Conservation (phyloP, 352 stramenopile genomes). For the Phytopythium helicoides region DNA sequence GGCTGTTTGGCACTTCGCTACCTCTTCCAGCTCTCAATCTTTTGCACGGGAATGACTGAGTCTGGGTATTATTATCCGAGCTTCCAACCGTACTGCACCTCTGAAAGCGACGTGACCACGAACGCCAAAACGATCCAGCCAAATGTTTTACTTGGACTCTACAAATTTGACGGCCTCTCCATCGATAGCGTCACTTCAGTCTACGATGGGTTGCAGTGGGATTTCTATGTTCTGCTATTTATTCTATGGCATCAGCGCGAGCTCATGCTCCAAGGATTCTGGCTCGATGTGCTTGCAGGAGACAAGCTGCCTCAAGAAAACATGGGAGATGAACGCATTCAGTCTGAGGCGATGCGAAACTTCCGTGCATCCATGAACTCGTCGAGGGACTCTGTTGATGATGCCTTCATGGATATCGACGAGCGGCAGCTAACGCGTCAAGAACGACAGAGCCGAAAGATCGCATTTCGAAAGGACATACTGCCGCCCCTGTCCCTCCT, state of each 20-base stretch:
- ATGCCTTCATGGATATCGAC: constrained; percentile 46
- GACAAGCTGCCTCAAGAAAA: constrained; percentile 12
- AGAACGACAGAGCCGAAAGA: constrained; percentile 1
- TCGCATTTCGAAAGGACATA: neutral
- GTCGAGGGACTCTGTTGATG: constrained; percentile 75
- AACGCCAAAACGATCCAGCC: constrained; percentile 72
- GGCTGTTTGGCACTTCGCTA: constrained; percentile 64
- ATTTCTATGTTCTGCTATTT: constrained; percentile 79
- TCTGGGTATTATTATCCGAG: constrained; percentile 70
- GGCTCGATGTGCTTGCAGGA: constrained; percentile 33
- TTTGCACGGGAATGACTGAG: constrained; percentile 65
- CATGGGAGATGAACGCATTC: constrained; percentile 33
- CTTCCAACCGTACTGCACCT: constrained; percentile 72
- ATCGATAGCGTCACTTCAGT: constrained; percentile 51
- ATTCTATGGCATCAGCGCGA: constrained; percentile 82
- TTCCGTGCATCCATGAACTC: constrained; percentile 48
- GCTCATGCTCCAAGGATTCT: constrained; percentile 76
- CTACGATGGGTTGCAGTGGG: constrained; percentile 75
- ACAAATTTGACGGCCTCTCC: constrained; percentile 81
- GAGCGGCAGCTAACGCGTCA: constrained; percentile 6
- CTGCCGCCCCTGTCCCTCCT: neutral
- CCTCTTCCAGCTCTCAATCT: constrained; percentile 79
- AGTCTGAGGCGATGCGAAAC: constrained; percentile 39
- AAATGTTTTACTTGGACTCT: constrained; percentile 78
- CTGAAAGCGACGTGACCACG: constrained; percentile 21